phyloP scores from a whole-genome alignment of 176 grass and related monocot genomes.

The Themeda triandra region DNA sequence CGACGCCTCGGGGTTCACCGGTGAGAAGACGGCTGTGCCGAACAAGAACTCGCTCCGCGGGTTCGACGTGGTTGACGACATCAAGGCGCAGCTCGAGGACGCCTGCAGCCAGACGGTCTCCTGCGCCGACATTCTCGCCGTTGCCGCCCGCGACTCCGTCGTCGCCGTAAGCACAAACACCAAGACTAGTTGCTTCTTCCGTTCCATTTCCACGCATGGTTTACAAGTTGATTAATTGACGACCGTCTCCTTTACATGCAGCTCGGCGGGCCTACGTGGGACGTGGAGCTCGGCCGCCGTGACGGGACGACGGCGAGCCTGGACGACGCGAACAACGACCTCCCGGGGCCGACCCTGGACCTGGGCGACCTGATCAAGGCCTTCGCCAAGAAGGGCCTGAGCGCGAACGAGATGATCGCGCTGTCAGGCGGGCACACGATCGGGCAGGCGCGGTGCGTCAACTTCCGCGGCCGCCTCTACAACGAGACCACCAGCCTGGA shows the following conservation, averaged over 20 bases:
- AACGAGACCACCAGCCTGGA: slow-evolving; percentile 58
- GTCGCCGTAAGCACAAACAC: slow-evolving; percentile 33
- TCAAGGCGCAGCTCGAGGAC: slow-evolving; percentile 53
- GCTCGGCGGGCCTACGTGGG: slow-evolving; percentile 61
- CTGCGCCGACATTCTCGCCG: slow-evolving; percentile 83
- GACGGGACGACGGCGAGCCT: slow-evolving; percentile 52
- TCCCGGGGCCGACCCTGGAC: slow-evolving; percentile 38
- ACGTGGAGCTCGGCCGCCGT: slow-evolving; percentile 44
- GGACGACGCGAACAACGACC: slow-evolving; percentile 41
- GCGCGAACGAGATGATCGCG: slow-evolving; percentile 32
- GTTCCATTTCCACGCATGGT: background rate
- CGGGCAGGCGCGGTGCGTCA: slow-evolving; percentile 52
- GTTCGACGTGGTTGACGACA: slow-evolving; percentile 53
- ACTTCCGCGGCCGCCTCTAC: slow-evolving; percentile 57
- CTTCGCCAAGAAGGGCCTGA: slow-evolving; percentile 48
- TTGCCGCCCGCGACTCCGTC: slow-evolving; percentile 66
- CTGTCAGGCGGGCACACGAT: slow-evolving; percentile 64
- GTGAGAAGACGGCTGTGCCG: slow-evolving; percentile 50
- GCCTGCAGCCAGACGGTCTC: slow-evolving; percentile 61
- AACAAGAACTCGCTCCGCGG: slow-evolving; percentile 62
- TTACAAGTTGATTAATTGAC: background rate
- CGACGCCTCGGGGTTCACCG: slow-evolving; percentile 20
- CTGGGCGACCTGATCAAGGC: slow-evolving; percentile 40
- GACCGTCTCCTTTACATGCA: background rate
- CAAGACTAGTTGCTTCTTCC: too few species aligned